These are phyloP conservation scores for Blastocystis sp. DNA, from an alignment of 352 stramenopile species.

Conservation along the genomic window DNA sequence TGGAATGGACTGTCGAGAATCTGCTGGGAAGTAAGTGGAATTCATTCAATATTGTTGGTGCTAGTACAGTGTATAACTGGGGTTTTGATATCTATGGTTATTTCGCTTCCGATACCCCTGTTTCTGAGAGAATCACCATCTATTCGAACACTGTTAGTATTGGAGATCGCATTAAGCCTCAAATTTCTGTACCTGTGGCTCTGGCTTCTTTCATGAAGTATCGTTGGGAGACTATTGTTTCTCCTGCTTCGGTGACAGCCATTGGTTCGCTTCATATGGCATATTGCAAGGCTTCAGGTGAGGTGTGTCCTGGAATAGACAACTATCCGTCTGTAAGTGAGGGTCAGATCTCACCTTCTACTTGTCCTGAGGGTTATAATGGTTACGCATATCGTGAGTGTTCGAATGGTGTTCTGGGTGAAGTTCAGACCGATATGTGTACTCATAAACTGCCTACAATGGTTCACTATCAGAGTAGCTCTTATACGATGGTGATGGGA, in stretches of 20 bases:
- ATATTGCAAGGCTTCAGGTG: conserved; percentile 8
- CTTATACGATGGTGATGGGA: neutral
- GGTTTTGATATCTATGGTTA: neutral
- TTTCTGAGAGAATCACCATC: neutral
- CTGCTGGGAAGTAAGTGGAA: conserved; percentile 18
- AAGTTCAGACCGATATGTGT: conserved; percentile 7
- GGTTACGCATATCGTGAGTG: conserved; percentile 36
- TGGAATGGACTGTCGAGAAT: conserved; percentile 24
- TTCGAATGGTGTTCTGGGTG: neutral
- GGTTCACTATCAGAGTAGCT: neutral
- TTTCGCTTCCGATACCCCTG: neutral
- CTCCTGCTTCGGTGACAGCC: neutral
- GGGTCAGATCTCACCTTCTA: neutral
- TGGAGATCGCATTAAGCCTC: neutral
- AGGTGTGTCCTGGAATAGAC: conserved; percentile 8
- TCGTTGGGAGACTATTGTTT: neutral
- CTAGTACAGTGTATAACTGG: neutral
- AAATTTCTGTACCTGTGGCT: neutral
- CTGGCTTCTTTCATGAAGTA: neutral
- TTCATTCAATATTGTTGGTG: neutral
- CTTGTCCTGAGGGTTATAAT: conserved; percentile 1
- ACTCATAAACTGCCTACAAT: neutral
- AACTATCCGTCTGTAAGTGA: conserved; percentile 37
- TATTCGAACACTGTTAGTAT: neutral
- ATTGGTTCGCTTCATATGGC: neutral